Evolutionary conservation across 2,329 filamentous ascomycete genomes (phyloP).

Genomic region (Cladosporium oxysporum): DNA sequence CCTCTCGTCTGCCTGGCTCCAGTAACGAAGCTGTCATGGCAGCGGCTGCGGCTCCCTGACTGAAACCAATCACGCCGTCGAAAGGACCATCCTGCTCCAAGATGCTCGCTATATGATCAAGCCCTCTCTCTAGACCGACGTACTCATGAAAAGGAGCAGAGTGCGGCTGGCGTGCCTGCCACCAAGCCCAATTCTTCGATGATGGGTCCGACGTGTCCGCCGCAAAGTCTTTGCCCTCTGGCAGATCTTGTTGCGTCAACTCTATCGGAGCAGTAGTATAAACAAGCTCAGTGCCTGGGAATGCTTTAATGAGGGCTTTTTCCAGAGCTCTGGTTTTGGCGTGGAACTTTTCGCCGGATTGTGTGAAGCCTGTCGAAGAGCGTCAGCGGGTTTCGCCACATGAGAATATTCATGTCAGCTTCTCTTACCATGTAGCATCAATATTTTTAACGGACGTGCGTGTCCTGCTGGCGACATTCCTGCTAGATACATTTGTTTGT

Average conservation of each 20-base stretch:
- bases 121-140: constrained; percentile 67
- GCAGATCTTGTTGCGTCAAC: constrained; percentile 48
- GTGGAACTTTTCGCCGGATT: constrained; percentile 82
- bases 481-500: neutral
- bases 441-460: neutral
- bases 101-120: constrained; percentile 61
- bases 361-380: constrained; percentile 69
- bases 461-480: neutral
- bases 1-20: constrained; percentile 55
- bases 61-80: constrained; percentile 80
- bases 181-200: constrained; percentile 63
- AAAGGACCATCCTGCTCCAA: constrained; percentile 67
- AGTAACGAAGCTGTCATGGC: constrained; percentile 72
- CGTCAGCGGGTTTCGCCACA: neutral
- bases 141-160: constrained; percentile 60
- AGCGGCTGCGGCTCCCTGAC: constrained; percentile 73
- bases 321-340: constrained; percentile 85
- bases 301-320: constrained; percentile 75
- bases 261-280: constrained; percentile 49
- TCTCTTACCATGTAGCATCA: neutral
- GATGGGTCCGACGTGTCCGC: constrained; percentile 22
- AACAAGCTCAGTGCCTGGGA: constrained; percentile 57
- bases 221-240: constrained; percentile 68
- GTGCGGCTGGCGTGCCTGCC: constrained; percentile 61
- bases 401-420: neutral